Evolutionary conservation across 805 yeast species (phyloP), one percentile per base, ranked within the genome.

Genomic region (Starmerella potacharoeniae): DNA sequence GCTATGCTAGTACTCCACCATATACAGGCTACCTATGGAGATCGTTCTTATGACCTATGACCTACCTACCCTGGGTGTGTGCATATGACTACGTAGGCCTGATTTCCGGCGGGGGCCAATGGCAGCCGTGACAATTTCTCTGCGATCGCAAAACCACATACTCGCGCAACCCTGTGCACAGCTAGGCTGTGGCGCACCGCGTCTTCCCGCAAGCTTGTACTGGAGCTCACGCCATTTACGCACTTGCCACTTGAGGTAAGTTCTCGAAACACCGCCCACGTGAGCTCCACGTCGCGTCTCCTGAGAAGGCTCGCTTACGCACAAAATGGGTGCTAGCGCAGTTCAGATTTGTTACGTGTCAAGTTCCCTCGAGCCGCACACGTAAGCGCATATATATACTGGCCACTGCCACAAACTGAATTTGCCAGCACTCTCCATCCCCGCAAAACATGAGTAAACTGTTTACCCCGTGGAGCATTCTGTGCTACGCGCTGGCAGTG

Each of bases 401-500:
- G 31, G 9, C 39, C 37, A 28, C 45, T 6, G 16, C 45, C 45
- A 30, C 45, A 39, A 49, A 16, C 17, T 17, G 11, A 29, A 14
- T 48, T 10, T 11, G 36, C 30, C 16, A 34, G 33, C 46, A 47
- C 51, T 31, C 44, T 43, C 51, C 33, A 16, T 51, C 11, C 35
- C 14, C 14, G 22, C 11, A 17, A 7, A 44, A 16, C 41, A 60
- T 59, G 63, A 55, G 53, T 52, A 59, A 54, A 43, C 28, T 58
- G 40, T 59, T 62, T 51, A 51, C 63, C 53, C 60, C 68, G 33
- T 64, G 68, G 68, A 65, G 66, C 57, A 60, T 69, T 22, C 51
- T 69, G 56, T 55, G 68, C 52, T 71, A 68, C 62, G 68, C 70
- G 22, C 51, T 68, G 50, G 63, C 66, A 47, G 65, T 71, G 41